These are phyloP conservation scores for Collybiopsis confluens DNA, from an alignment of 768 basidiomycete genomes.

Conservation along the genomic window DNA sequence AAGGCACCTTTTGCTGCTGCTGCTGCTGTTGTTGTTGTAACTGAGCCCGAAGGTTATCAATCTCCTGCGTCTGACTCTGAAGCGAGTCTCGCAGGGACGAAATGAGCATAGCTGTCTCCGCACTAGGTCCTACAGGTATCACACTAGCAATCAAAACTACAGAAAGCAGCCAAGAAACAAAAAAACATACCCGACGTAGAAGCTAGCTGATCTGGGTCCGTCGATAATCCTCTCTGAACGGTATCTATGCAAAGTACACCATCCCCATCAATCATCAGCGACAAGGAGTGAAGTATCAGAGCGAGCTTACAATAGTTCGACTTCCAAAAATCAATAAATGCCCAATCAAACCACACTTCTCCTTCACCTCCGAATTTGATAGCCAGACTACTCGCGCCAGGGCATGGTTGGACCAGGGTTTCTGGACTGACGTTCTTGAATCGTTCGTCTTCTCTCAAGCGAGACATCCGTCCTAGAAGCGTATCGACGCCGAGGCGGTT, in stretches of 20 bases:
- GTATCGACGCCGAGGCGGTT: constrained; percentile 87
- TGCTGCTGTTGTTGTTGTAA: constrained; percentile 52
- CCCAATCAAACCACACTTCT: constrained; percentile 98
- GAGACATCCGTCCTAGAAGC: constrained; percentile 80
- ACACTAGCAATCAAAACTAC: constrained; percentile 4
- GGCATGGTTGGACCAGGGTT: constrained; percentile 56
- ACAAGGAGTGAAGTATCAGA: neutral
- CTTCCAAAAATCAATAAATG: constrained; percentile 98
- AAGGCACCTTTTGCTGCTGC: constrained; percentile 24
- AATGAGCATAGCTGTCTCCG: constrained; percentile 79
- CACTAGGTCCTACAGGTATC: constrained; percentile 47
- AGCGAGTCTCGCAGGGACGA: constrained; percentile 82
- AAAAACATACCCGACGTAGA: constrained; percentile 50
- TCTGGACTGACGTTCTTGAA: constrained; percentile 91
- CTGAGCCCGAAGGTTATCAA: constrained; percentile 61
- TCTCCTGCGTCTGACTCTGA: constrained; percentile 74
- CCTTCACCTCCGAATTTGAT: constrained; percentile 54
- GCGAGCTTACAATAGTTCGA: constrained; percentile 81
- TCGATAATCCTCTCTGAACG: constrained; percentile 66
- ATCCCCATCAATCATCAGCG: neutral
- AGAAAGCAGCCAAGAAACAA: neutral
- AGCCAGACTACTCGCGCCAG: constrained; percentile 27
- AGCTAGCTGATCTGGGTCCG: constrained; percentile 63
- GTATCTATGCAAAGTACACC: constrained; percentile 51
- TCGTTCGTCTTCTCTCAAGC: constrained; percentile 87